phyloP scores from a whole-genome alignment of 2,329 filamentous ascomycete genomes.

The Ascochyta clinopodiicola region DNA sequence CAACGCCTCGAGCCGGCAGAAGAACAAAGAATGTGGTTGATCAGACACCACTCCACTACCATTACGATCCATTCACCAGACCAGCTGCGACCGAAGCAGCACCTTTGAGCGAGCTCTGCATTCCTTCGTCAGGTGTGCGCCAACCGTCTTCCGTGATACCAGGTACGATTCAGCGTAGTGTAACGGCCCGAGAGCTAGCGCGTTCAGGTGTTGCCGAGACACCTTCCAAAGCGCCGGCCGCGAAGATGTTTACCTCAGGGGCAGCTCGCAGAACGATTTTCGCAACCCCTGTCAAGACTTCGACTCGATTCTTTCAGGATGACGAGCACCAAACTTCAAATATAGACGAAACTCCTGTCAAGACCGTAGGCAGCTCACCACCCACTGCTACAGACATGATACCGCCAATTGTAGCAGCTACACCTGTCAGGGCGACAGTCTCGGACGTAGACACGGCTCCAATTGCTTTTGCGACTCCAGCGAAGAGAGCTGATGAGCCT shows the following conservation, averaged over 20 bases:
- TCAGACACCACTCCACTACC: slow-evolving; percentile 38
- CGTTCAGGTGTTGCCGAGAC: slow-evolving; percentile 50
- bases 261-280: slow-evolving; percentile 39
- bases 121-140: slow-evolving; percentile 51
- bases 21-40: slow-evolving; percentile 43
- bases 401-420: slow-evolving; percentile 25
- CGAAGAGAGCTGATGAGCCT: slow-evolving; percentile 23
- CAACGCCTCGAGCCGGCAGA: slow-evolving; percentile 50
- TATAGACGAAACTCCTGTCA: slow-evolving; percentile 36
- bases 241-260: slow-evolving; percentile 36
- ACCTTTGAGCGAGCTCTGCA: slow-evolving; percentile 41
- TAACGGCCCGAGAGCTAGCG: slow-evolving; percentile 38
- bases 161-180: slow-evolving; percentile 37
- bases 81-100: slow-evolving; percentile 24
- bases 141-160: slow-evolving; percentile 34
- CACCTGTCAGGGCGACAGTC: slow-evolving; percentile 25
- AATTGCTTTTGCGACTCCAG: slow-evolving; percentile 17
- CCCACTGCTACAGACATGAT: slow-evolving; percentile 8
- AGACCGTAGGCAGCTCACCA: slow-evolving; percentile 23
- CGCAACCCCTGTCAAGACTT: slow-evolving; percentile 40
- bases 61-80: slow-evolving; percentile 32
- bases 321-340: slow-evolving; percentile 9
- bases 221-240: slow-evolving; percentile 49
- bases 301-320: slow-evolving; percentile 9
- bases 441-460: slow-evolving; percentile 1